These are phyloP conservation scores for Paragyromitra xinjiangensis DNA, from an alignment of 495 filamentous ascomycete genomes.

Conservation along the genomic window DNA sequence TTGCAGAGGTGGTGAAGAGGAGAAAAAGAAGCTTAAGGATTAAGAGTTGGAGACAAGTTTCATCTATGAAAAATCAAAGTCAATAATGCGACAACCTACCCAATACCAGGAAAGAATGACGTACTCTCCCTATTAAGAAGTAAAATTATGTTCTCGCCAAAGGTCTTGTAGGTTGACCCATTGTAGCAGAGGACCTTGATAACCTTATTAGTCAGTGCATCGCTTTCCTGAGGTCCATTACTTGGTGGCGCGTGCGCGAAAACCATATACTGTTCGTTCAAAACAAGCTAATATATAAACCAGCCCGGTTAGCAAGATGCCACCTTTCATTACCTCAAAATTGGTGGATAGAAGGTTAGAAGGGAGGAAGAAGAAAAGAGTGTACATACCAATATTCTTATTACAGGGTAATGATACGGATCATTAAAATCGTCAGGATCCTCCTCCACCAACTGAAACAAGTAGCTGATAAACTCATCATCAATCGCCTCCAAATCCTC, in stretches of 20 bases:
- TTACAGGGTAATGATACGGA: conserved; percentile 95
- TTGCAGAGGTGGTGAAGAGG: conserved; percentile 87
- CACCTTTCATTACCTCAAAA: background rate
- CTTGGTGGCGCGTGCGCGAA: conserved; percentile 65
- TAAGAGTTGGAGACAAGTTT: conserved; percentile 89
- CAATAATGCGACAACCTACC: conserved; percentile 38
- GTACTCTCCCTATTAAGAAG: conserved; percentile 91
- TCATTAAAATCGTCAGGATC: conserved; percentile 86
- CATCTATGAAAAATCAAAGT: conserved; percentile 61
- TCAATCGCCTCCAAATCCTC: conserved; percentile 78
- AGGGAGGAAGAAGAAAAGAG: background rate
- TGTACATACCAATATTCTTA: conserved; percentile 79
- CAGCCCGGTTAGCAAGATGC: conserved; percentile 37
- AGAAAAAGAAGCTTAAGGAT: conserved; percentile 96
- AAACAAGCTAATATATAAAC: conserved; percentile 72
- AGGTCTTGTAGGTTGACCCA: conserved; percentile 85
- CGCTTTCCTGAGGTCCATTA: conserved; percentile 60
- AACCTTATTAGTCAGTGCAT: conserved; percentile 83
- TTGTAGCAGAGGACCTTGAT: conserved; percentile 85
- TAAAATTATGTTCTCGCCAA: conserved; percentile 97
- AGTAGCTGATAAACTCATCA: conserved; percentile 81
- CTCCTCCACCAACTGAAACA: conserved; percentile 89
- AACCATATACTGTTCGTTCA: conserved; percentile 99
- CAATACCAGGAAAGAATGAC: conserved; percentile 7
- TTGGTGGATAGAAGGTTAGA: too few relatives aligned